phyloP scores from a whole-genome alignment of 352 stramenopile species.

The Phytopythium oedochilum region DNA sequence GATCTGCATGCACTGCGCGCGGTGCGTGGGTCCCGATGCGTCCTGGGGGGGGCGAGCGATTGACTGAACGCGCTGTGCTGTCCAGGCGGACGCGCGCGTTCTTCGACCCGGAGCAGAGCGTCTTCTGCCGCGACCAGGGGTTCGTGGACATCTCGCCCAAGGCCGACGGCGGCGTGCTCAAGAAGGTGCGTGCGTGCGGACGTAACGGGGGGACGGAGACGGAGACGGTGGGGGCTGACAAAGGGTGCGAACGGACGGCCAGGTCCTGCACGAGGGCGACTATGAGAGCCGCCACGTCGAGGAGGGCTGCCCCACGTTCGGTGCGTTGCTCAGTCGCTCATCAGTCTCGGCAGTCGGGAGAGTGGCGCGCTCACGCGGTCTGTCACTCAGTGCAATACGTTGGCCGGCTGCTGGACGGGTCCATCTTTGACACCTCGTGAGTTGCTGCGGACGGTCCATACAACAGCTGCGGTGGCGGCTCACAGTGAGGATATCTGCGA shows the following conservation, averaged over 20 bases:
- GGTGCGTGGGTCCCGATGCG: constrained; percentile 17
- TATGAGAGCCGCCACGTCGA: constrained; percentile 45
- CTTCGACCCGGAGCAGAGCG: constrained; percentile 69
- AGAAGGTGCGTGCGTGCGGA: constrained; percentile 41
- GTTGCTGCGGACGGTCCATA: no score
- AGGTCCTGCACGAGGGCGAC: constrained; percentile 61
- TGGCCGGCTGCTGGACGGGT: constrained; percentile 70
- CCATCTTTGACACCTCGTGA: constrained; percentile 86
- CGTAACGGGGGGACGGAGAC: not conserved
- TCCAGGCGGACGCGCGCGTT: constrained; percentile 56
- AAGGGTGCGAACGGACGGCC: not conserved
- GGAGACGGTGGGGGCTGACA: not conserved
- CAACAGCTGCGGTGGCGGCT: not conserved
- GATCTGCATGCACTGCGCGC: constrained; percentile 70
- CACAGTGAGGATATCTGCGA: no score
- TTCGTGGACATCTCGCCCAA: constrained; percentile 80
- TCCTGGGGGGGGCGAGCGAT: not conserved
- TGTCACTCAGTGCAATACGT: constrained; percentile 71
- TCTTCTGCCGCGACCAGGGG: constrained; percentile 62
- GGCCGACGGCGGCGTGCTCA: constrained; percentile 71
- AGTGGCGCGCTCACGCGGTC: not conserved
- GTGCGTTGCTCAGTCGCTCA: constrained; percentile 12
- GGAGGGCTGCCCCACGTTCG: constrained; percentile 80
- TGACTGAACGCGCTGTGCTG: not conserved
- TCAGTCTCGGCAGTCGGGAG: no score